phyloP scores from a whole-genome alignment of 2,329 filamentous ascomycete genomes.

The Madurella mycetomatis region DNA sequence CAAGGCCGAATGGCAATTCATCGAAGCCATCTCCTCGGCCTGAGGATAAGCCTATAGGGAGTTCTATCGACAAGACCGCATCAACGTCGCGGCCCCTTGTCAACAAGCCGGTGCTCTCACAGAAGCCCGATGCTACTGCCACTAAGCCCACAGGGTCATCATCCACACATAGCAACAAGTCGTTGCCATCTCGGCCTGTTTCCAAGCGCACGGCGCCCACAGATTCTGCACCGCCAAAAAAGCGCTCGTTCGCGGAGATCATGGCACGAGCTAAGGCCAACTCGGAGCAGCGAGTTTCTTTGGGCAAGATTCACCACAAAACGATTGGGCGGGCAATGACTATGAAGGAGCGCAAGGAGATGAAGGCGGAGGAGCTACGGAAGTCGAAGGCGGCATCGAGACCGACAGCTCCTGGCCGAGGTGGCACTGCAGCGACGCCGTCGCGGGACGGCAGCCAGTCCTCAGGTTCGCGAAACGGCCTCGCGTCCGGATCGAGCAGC shows the following conservation, averaged over 20 bases:
- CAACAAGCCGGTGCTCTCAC: slow-evolving; percentile 1
- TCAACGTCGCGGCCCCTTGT: slow-evolving; percentile 13
- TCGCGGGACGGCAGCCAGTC: slow-evolving; percentile 21
- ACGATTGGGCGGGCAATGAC: slow-evolving; percentile 59
- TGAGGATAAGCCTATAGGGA: slow-evolving; percentile 15
- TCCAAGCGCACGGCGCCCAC: slow-evolving; percentile 21
- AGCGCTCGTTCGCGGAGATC: slow-evolving; percentile 70
- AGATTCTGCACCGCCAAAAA: slow-evolving; percentile 54
- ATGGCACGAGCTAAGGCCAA: slow-evolving; percentile 67
- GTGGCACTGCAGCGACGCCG: slow-evolving; percentile 3
- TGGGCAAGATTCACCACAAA: slow-evolving; percentile 72
- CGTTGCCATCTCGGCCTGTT: slow-evolving; percentile 14
- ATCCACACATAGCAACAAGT: slow-evolving; percentile 11
- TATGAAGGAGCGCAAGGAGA: slow-evolving; percentile 49
- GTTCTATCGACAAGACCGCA: slow-evolving; percentile 17
- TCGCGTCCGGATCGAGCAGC: slow-evolving; percentile 6
- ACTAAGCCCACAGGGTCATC: not conserved
- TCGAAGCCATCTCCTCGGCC: slow-evolving; percentile 28
- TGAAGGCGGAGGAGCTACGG: slow-evolving; percentile 40
- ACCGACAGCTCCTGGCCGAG: slow-evolving; percentile 8
- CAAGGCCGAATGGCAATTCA: slow-evolving; percentile 21
- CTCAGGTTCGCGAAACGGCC: slow-evolving; percentile 16
- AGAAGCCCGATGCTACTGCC: not conserved
- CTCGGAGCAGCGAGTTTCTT: slow-evolving; percentile 55
- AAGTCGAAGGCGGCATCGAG: slow-evolving; percentile 19